Conservation (phyloP, 2,329 filamentous ascomycete genomes). For the Metarhizium anisopliae region DNA sequence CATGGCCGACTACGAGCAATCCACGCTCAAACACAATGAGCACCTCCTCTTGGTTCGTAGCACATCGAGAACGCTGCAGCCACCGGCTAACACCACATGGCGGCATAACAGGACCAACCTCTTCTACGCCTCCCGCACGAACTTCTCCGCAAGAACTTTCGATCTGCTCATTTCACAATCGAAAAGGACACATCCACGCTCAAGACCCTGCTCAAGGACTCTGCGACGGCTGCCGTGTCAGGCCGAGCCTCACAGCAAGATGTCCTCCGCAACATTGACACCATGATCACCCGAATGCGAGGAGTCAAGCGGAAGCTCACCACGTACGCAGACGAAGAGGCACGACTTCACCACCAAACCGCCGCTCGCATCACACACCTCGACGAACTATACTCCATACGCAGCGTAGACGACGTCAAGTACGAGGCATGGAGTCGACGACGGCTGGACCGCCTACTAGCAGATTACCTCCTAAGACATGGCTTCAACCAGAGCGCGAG, state of each 20-base stretch:
- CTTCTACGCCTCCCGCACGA: constrained; percentile 89
- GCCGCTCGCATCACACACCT: constrained; percentile 73
- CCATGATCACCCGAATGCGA: constrained; percentile 77
- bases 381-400: constrained; percentile 69
- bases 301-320: constrained; percentile 82
- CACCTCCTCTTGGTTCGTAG: constrained; percentile 59
- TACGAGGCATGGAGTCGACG: constrained; percentile 86
- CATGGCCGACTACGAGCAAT: constrained; percentile 54
- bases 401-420: constrained; percentile 78
- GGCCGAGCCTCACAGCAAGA: constrained; percentile 55
- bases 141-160: constrained; percentile 89
- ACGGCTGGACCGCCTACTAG: constrained; percentile 72
- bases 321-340: constrained; percentile 69
- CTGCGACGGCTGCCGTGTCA: constrained; percentile 57
- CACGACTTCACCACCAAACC: constrained; percentile 63
- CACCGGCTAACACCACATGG: not conserved
- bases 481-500: constrained; percentile 74
- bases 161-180: constrained; percentile 67
- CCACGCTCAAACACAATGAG: constrained; percentile 63
- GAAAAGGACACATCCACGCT: constrained; percentile 61
- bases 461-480: constrained; percentile 84
- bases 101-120: constrained; percentile 66
- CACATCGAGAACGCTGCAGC: not conserved
- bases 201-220: constrained; percentile 51
- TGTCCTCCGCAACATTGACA: constrained; percentile 72